A percentile compares a stretch with the other conserved stretches of the same genome.
These are phyloP conservation scores for Allomyces arbusculus DNA, from an alignment of 192 early-diverging fungal species.

Conservation along the genomic window DNA sequence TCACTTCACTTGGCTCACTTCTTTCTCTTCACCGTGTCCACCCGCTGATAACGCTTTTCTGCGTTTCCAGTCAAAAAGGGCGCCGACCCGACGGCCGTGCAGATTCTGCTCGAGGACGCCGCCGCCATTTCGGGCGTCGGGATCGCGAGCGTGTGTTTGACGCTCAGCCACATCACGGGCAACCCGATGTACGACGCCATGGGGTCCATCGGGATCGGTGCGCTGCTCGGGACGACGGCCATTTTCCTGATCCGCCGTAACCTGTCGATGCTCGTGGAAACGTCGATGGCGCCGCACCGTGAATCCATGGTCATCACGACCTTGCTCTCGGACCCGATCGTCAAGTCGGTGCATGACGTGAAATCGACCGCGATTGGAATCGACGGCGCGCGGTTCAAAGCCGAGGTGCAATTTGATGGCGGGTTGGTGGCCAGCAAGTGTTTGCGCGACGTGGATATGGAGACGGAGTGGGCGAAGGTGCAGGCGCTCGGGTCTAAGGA, in stretches of 20 bases:
- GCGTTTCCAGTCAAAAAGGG: too few species aligned
- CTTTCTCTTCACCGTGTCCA: too few species aligned
- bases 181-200: slow-evolving; percentile 23
- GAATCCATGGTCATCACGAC: slow-evolving; percentile 19
- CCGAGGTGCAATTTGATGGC: slow-evolving; percentile 35
- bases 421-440: slow-evolving; percentile 24
- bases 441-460: slow-evolving; percentile 5
- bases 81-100: too few species aligned
- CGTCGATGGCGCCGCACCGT: slow-evolving; percentile 12
- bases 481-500: slow-evolving; percentile 12
- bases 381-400: slow-evolving; percentile 33
- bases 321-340: slow-evolving; percentile 26
- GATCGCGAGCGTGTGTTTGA: slow-evolving; percentile 23
- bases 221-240: slow-evolving; percentile 19
- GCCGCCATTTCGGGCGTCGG: slow-evolving; percentile 20
- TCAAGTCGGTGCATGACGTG: slow-evolving; percentile 32
- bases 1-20: too few species aligned
- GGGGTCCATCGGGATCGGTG: slow-evolving; percentile 27
- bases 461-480: slow-evolving; percentile 11
- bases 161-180: slow-evolving; percentile 13
- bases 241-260: slow-evolving; percentile 26
- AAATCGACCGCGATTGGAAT: slow-evolving; percentile 26
- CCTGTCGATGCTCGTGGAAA: slow-evolving; percentile 22
- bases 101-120: slow-evolving; percentile 28
- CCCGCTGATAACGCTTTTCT: too few species aligned